Base-by-base conservation (phyloP, 192 early-diverging fungal species). In the Kickxella alabastrina region DNA sequence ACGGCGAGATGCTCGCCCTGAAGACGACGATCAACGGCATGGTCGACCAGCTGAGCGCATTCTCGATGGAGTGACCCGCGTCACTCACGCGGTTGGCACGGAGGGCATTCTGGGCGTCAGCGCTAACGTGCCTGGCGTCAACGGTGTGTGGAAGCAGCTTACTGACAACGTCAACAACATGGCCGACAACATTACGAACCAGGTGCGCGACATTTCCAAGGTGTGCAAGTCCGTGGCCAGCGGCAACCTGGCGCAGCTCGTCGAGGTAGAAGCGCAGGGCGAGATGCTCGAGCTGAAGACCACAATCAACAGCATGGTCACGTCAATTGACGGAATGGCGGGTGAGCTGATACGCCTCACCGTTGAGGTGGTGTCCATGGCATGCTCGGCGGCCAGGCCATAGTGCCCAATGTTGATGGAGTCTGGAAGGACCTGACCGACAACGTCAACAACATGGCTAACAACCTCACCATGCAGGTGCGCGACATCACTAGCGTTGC, bases 281-380 rank as follows among this genome's bases (percentile, higher is more conserved):
- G 87, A 89, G 63, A 82, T 86, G 44, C 55, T 73, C 23, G 83
- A 86, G 42, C 67, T 89, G 6, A 85, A 85, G 57, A 61, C 74
- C n/a, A 86, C 83, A 0, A 79, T 89, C 52, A 89, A 89, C 71
- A 68, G 47, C 24, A 84, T 89, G 79, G 87, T 89, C 17, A 81
- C 85, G 31, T 82, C 85, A 43, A 59, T 83, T 0, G 62, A 69
- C 47, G 54, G 59, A 0, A 78, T 83, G 59, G 69, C 79, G 0
- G 61, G 65, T 40, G 85, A 91, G 67, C 84, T 88, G 5, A 81
- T 83, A 2, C 83, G 88, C 52, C 85, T 90, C 4, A 82, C 88
- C 1, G 68, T 75, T 10, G 85, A 90, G 69, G 88, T 90, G 88
- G 88, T 10, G 83, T 81, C 5, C 77, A 84, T 4, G 83, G 83